Conservation (phyloP, 1,284 basidiomycete species). For the Pseudozyma pruni region DNA sequence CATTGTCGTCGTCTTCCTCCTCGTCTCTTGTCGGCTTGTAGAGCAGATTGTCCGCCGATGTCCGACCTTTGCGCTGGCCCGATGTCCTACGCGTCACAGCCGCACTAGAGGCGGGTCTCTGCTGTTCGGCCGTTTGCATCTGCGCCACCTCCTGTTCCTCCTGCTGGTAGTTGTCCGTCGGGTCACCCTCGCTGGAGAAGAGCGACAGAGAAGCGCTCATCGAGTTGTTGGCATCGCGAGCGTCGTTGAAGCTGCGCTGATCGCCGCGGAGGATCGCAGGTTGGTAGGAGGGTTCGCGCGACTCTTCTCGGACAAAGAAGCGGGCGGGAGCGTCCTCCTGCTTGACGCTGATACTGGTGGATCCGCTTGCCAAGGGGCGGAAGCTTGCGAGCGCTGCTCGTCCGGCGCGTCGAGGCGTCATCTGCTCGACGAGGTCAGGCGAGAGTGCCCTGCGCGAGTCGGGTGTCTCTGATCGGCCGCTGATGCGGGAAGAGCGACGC, state of each 20-base stretch:
- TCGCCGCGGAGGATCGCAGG: constrained; percentile 32
- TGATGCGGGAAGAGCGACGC: constrained; percentile 26
- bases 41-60: constrained; percentile 22
- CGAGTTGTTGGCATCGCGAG: constrained; percentile 23
- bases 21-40: constrained; percentile 37
- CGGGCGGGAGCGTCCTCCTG: constrained; percentile 34
- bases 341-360: constrained; percentile 34
- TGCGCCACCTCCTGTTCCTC: constrained; percentile 34
- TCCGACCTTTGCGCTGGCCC: constrained; percentile 28
- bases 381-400: constrained; percentile 6
- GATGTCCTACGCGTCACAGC: constrained; percentile 16
- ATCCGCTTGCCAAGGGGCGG: constrained; percentile 7
- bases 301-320: constrained; percentile 25
- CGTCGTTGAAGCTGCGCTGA: constrained; percentile 36
- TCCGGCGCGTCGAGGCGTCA: constrained; percentile 21
- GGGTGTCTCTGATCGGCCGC: constrained; percentile 23
- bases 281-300: constrained; percentile 29
- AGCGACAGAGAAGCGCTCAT: constrained; percentile 38
- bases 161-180: constrained; percentile 31
- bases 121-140: constrained; percentile 15
- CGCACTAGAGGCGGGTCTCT: background rate
- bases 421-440: constrained; percentile 25
- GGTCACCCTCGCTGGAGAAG: constrained; percentile 37
- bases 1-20: constrained; percentile 33
- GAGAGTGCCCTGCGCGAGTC: constrained; percentile 25